These are phyloP conservation scores for Apiotrichum gracile DNA, from an alignment of 1,284 basidiomycete genomes.

Conservation along the genomic window DNA sequence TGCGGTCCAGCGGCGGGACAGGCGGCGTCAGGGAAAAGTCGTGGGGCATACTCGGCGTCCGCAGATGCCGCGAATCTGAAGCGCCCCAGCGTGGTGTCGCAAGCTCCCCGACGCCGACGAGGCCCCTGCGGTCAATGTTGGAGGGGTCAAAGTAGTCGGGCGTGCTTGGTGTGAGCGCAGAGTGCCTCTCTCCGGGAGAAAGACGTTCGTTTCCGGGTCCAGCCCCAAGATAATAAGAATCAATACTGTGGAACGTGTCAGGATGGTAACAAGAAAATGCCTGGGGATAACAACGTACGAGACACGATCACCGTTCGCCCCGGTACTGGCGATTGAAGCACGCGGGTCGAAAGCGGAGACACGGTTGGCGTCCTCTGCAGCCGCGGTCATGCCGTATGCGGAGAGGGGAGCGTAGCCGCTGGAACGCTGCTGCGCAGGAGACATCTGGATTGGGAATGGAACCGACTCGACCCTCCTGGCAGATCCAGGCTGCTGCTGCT, in stretches of 20 bases:
- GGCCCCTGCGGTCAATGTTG: slow-evolving; percentile 73
- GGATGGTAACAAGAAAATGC: neutral
- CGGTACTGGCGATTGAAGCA: slow-evolving; percentile 9
- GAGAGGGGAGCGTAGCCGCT: slow-evolving; percentile 10
- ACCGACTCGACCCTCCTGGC: neutral
- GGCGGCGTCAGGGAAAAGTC: slow-evolving; percentile 24
- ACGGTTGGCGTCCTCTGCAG: neutral
- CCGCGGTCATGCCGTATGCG: slow-evolving; percentile 6
- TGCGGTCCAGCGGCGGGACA: slow-evolving; percentile 15
- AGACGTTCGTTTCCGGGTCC: slow-evolving; percentile 1
- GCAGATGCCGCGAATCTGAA: slow-evolving; percentile 33
- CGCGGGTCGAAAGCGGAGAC: slow-evolving; percentile 9
- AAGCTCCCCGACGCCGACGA: slow-evolving; percentile 94
- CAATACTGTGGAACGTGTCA: slow-evolving; percentile 19
- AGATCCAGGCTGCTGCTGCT: neutral
- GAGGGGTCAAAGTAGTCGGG: slow-evolving; percentile 58
- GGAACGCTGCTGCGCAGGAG: neutral
- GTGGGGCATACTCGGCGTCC: slow-evolving; percentile 44
- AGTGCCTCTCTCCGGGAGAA: slow-evolving; percentile 5
- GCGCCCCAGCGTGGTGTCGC: slow-evolving; percentile 88
- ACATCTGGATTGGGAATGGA: slow-evolving; percentile 9
- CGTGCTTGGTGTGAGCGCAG: slow-evolving; percentile 25
- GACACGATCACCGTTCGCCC: slow-evolving; percentile 14
- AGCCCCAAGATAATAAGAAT: slow-evolving; percentile 25
- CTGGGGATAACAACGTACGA: slow-evolving; percentile 25